phyloP scores from a whole-genome alignment of 768 basidiomycete species.

The Lactifluus pinguis region DNA sequence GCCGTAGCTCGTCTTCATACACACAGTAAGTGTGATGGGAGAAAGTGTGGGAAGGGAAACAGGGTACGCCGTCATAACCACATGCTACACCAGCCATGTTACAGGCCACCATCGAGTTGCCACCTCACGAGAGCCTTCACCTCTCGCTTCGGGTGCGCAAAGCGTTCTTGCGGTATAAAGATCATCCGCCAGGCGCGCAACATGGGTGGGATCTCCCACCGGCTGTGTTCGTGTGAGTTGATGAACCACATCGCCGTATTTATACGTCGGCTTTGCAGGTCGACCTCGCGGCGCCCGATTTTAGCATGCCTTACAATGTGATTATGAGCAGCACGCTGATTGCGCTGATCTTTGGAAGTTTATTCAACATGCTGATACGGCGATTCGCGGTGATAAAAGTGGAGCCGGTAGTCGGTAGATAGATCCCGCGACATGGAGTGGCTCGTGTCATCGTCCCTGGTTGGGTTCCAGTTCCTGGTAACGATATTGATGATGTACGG shows the following conservation, averaged over 20 bases:
- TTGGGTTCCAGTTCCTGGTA: background rate
- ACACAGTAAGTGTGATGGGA: conserved; percentile 58
- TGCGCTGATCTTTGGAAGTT: conserved; percentile 86
- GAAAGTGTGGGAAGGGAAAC: conserved; percentile 34
- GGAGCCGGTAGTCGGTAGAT: background rate
- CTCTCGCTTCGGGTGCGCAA: conserved; percentile 71
- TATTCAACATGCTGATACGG: conserved; percentile 82
- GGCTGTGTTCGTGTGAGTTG: conserved; percentile 56
- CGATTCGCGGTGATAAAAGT: conserved; percentile 55
- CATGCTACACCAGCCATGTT: conserved; percentile 73
- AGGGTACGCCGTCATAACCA: conserved; percentile 43
- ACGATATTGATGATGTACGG: background rate
- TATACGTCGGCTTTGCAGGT: conserved; percentile 79
- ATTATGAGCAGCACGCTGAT: conserved; percentile 90
- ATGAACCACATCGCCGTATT: conserved; percentile 33
- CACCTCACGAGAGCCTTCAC: conserved; percentile 51
- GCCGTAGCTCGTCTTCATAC: conserved; percentile 88
- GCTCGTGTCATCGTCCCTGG: too few relatives aligned
- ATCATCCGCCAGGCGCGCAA: conserved; percentile 93
- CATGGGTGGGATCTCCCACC: conserved; percentile 91
- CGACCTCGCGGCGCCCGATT: conserved; percentile 96
- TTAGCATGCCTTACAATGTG: conserved; percentile 99
- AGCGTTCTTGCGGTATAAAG: conserved; percentile 85
- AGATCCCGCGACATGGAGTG: too few relatives aligned
- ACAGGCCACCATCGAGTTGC: conserved; percentile 62